A percentile compares a stretch with the other conserved stretches of the same genome.
These are phyloP conservation scores for Emmonsiellopsis sp. DNA, from an alignment of 2,329 filamentous ascomycete genomes.

Conservation along the genomic window DNA sequence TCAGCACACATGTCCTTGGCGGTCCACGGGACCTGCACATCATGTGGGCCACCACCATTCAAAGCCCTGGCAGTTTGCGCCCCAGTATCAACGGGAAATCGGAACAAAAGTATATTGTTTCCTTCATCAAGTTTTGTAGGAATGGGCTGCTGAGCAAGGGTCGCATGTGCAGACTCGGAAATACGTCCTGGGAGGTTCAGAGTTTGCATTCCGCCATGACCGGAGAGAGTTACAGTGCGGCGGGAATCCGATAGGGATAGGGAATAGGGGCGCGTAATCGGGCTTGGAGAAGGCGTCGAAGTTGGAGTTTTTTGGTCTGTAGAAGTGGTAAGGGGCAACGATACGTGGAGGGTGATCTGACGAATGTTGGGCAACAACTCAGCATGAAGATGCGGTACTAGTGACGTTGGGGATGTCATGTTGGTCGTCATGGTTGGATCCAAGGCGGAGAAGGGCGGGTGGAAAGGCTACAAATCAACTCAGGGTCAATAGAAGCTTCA, in stretches of 20 bases:
- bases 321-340: conserved; percentile 25
- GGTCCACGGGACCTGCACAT: conserved; percentile 29
- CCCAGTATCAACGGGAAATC: conserved; percentile 42
- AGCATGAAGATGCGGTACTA: conserved; percentile 43
- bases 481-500: too few relatives aligned
- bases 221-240: conserved; percentile 25
- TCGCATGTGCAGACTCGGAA: conserved; percentile 18
- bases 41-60: conserved; percentile 11
- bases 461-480: not conserved
- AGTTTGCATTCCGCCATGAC: conserved; percentile 22
- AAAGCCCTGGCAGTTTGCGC: not conserved
- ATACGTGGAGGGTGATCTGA: conserved; percentile 50
- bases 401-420: conserved; percentile 1
- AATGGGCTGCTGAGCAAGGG: conserved; percentile 9
- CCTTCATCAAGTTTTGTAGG: not conserved
- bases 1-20: conserved; percentile 27
- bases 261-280: not conserved
- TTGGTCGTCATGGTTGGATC: not conserved
- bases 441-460: not conserved
- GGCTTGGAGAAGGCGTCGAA: not conserved
- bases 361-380: conserved; percentile 54
- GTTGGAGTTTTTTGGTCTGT: not conserved
- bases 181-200: conserved; percentile 41
- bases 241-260: conserved; percentile 16
- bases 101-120: conserved; percentile 35